These are phyloP conservation scores for Gracilaria domingensis DNA, from an alignment of 23 red algal genomes.

Conservation along the genomic window DNA sequence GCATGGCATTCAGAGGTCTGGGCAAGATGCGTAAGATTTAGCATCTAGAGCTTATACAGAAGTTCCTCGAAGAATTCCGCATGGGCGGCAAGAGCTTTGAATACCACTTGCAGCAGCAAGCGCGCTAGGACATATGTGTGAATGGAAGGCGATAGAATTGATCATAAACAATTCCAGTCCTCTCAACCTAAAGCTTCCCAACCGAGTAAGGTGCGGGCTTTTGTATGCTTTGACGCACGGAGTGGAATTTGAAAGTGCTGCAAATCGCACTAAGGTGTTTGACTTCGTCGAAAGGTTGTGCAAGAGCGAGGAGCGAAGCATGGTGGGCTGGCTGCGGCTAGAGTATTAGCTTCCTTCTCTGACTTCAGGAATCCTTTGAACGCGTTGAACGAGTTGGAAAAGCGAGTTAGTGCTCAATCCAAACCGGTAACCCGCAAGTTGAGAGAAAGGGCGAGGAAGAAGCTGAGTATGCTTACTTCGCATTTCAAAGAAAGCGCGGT, in stretches of 20 bases:
- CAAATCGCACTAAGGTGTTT: conserved; percentile 48
- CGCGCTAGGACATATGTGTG: conserved; percentile 55
- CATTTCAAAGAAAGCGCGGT: neutral
- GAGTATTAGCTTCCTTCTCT: conserved; percentile 33
- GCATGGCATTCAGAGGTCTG: conserved; percentile 37
- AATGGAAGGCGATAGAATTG: conserved; percentile 61
- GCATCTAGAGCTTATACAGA: conserved; percentile 38
- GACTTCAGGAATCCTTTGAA: conserved; percentile 47
- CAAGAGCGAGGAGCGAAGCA: conserved; percentile 23
- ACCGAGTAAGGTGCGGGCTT: conserved; percentile 30
- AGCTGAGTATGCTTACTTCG: conserved; percentile 7
- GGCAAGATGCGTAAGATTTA: conserved; percentile 57
- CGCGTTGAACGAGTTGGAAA: conserved; percentile 55
- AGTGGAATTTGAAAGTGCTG: conserved; percentile 38
- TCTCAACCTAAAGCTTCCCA: conserved; percentile 27
- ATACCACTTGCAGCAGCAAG: conserved; percentile 55
- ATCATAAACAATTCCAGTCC: conserved; percentile 41
- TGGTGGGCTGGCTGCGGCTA: conserved; percentile 26
- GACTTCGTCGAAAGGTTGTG: conserved; percentile 58
- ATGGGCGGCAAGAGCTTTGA: conserved; percentile 65
- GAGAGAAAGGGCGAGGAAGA: conserved; percentile 26
- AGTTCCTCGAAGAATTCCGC: conserved; percentile 43
- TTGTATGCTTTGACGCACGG: conserved; percentile 31
- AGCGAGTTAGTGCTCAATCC: conserved; percentile 26
- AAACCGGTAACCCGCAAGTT: conserved; percentile 47